Conservation (phyloP, 1,139 yeast species). For the Scheffersomyces quercinus region DNA sequence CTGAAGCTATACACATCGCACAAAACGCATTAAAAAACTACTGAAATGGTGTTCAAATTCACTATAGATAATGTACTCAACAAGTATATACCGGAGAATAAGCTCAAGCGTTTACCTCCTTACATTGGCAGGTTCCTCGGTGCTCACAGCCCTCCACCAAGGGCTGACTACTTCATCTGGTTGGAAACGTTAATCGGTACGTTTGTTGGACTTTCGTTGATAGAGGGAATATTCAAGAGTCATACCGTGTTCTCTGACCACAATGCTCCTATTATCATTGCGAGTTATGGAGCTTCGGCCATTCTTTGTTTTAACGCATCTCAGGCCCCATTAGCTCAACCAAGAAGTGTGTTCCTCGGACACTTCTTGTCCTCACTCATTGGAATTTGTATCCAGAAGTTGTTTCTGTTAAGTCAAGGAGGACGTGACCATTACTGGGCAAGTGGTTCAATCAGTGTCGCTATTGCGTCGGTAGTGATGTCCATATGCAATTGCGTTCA, state of each 20-base stretch:
- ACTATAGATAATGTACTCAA: slow-evolving; percentile 36
- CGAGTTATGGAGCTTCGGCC: slow-evolving; percentile 69
- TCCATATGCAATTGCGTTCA: slow-evolving; percentile 60
- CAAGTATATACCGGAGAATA: slow-evolving; percentile 30
- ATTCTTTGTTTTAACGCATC: slow-evolving; percentile 60
- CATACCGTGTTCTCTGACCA: slow-evolving; percentile 45
- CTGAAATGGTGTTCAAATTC: slow-evolving; percentile 42
- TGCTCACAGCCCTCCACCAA: slow-evolving; percentile 27
- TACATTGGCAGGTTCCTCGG: slow-evolving; percentile 33
- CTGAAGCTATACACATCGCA: no score
- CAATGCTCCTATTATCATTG: slow-evolving; percentile 56
- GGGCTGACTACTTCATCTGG: slow-evolving; percentile 47
- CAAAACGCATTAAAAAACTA: no score
- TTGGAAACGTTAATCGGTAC: slow-evolving; percentile 48
- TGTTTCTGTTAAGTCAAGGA: slow-evolving; percentile 43
- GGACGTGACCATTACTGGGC: slow-evolving; percentile 56
- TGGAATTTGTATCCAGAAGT: slow-evolving; percentile 57
- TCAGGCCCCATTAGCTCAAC: slow-evolving; percentile 66
- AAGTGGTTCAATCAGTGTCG: slow-evolving; percentile 63
- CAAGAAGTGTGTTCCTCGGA: slow-evolving; percentile 59
- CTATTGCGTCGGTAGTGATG: slow-evolving; percentile 57
- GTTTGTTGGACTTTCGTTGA: slow-evolving; percentile 52
- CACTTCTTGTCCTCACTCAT: slow-evolving; percentile 54
- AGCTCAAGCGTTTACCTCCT: slow-evolving; percentile 29
- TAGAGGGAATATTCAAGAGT: slow-evolving; percentile 52